Evolutionary conservation across 2,329 filamentous ascomycete genomes (phyloP), one percentile per base, ranked within the genome.

Genomic region (Myriosclerotinia scirpicola): DNA sequence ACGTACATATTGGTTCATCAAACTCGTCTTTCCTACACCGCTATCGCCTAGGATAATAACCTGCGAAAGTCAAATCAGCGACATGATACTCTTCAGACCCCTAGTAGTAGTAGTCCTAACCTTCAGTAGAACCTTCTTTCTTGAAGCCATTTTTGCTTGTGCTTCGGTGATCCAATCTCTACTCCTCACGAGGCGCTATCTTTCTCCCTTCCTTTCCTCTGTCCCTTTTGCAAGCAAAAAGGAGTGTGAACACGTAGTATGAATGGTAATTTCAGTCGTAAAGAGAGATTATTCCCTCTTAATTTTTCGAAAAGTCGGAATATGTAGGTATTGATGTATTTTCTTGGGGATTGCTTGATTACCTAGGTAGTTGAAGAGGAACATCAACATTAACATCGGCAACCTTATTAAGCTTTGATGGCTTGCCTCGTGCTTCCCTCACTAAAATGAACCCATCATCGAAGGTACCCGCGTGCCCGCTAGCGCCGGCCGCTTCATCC

Each of bases 1-100:
- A 75, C 91, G 79, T 88, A 98, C 95, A 91, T 98, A 99, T 98
- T 99, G 95, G 83, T 99, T 99, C 95, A 99, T 99, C 87, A 99
- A 88, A 81, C 93, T 97, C 69, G 95, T 99, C 86, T 99, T 99
- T 79, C 95, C 95, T 70, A 99, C 95, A 82, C 95, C 95, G 80
- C 94, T 98, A 80, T 99, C 95, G 75, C 95, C 95, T 74, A 99
- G 89, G 81, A 99, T 98, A 77, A 99, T 99, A 77, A 99, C 93
- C 94, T 98, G 75, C 34, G 53, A 65, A 26, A 67, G 17, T 66
- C 53, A 67, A 38, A 70, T 64, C 54, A 65, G 65, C 34, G 53
- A 8, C 38, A 56, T 54, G 17, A 62, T 26, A 63, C 4, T n/a
- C 40, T 20, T 55, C 17, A 59, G 15, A 64, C 30, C 38, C 40